Conservation (phyloP, 2,329 filamentous ascomycete species). For the Aspergillus vadensis region DNA sequence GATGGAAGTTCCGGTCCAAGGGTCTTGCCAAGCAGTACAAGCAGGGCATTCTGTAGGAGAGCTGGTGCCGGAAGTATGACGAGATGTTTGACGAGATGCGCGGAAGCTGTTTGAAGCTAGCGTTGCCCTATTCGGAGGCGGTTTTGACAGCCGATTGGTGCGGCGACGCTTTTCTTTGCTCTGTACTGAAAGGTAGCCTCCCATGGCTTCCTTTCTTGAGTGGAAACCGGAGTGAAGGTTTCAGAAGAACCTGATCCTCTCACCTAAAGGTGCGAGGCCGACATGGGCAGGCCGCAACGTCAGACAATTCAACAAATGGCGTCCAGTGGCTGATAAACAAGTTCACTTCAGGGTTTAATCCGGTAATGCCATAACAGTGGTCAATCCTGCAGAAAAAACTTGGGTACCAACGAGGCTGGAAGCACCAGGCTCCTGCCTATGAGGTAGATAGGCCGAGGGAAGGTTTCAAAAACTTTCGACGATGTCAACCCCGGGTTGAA, state of each 20-base stretch:
- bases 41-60: constrained; percentile 18
- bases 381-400: not conserved
- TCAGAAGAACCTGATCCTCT: constrained; percentile 1
- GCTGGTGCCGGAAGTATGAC: constrained; percentile 9
- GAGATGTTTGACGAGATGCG: constrained; percentile 20
- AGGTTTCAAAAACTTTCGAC: not conserved
- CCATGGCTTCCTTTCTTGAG: constrained; percentile 31
- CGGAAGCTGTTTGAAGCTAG: constrained; percentile 16
- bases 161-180: constrained; percentile 36
- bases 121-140: constrained; percentile 31
- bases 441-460: not conserved
- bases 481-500: not conserved
- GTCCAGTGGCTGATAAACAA: not conserved
- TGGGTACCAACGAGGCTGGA: not conserved
- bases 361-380: not conserved
- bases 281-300: not conserved
- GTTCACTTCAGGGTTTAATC: not conserved
- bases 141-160: constrained; percentile 42
- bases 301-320: not conserved
- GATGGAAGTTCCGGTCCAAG: constrained; percentile 34
- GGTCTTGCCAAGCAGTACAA: constrained; percentile 34
- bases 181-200: constrained; percentile 38
- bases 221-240: not conserved
- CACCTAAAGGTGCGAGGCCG: not conserved
- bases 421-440: constrained; percentile 1